Conservation (phyloP, 495 filamentous ascomycete species). For the Aspergillus incahuasiensis region DNA sequence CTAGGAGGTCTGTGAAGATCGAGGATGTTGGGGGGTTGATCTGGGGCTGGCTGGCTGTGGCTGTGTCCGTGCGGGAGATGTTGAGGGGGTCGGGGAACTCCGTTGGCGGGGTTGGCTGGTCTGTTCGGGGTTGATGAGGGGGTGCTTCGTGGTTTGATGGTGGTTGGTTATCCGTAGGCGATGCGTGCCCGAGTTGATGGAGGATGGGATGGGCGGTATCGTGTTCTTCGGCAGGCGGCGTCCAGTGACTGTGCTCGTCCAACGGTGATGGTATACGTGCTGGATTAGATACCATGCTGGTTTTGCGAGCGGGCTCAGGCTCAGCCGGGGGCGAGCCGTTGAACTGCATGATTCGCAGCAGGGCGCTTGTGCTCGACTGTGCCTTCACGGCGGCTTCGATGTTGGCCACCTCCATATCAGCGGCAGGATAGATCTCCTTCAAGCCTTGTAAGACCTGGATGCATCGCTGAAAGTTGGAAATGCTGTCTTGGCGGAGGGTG, state of each 20-base stretch:
- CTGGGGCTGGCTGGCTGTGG: not conserved
- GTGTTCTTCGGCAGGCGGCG: slow-evolving; percentile 8
- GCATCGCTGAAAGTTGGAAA: slow-evolving; percentile 71
- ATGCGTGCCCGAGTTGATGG: not conserved
- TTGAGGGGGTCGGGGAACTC: slow-evolving; percentile 30
- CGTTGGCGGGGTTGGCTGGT: slow-evolving; percentile 20
- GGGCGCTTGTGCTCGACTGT: slow-evolving; percentile 30
- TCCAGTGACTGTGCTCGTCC: slow-evolving; percentile 10
- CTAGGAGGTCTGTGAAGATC: too few species aligned
- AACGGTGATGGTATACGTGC: slow-evolving; percentile 1
- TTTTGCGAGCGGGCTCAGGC: slow-evolving; percentile 12
- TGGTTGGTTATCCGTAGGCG: not conserved
- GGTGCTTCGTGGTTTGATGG: not conserved
- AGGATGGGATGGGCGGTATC: not conserved
- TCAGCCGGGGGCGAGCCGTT: slow-evolving; percentile 16
- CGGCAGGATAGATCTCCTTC: slow-evolving; percentile 76
- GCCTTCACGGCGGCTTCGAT: slow-evolving; percentile 72
- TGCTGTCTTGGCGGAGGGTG: slow-evolving; percentile 57
- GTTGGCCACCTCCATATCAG: slow-evolving; percentile 74
- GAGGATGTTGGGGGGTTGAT: too few species aligned
- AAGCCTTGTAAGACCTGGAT: slow-evolving; percentile 72
- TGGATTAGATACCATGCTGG: slow-evolving; percentile 13
- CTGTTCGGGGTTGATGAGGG: slow-evolving; percentile 5
- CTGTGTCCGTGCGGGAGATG: not conserved
- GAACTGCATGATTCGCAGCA: slow-evolving; percentile 37